Evolutionary conservation across 2,329 filamentous ascomycete species (phyloP).

Genomic region (Arthroderma sp.): DNA sequence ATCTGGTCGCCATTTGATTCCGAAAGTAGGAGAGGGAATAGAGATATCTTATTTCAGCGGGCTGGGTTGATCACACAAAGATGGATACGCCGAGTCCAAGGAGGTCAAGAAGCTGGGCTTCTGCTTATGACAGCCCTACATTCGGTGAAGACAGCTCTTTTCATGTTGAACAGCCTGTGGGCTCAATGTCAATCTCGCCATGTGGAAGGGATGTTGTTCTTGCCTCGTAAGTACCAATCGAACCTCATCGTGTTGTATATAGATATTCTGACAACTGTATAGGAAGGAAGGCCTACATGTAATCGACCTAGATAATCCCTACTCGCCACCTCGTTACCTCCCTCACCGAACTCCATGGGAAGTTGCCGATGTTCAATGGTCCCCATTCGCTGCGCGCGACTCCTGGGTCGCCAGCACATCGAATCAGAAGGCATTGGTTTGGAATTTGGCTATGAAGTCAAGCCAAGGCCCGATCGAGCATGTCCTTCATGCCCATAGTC

Average conservation of each 20-base stretch:
- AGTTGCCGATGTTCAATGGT: slow-evolving; percentile 94
- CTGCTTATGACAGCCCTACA: slow-evolving; percentile 70
- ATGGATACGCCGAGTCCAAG: slow-evolving; percentile 6
- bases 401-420: slow-evolving; percentile 92
- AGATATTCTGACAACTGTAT: slow-evolving; percentile 10
- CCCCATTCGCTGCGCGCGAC: slow-evolving; percentile 74
- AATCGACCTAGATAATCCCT: slow-evolving; percentile 81
- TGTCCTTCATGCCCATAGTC: slow-evolving; percentile 69
- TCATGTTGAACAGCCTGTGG: slow-evolving; percentile 64
- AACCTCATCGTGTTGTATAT: neutral
- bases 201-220: slow-evolving; percentile 81
- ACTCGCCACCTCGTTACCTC: slow-evolving; percentile 71
- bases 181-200: slow-evolving; percentile 85
- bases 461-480: slow-evolving; percentile 75
- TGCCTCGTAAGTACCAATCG: slow-evolving; percentile 46
- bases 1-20: no score
- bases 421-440: slow-evolving; percentile 86
- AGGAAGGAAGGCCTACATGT: slow-evolving; percentile 77
- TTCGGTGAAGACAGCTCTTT: slow-evolving; percentile 79
- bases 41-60: no score
- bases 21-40: no score
- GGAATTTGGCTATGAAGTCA: slow-evolving; percentile 65
- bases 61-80: no score
- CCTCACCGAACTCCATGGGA: slow-evolving; percentile 85
- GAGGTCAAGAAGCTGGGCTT: slow-evolving; percentile 27